Percentiles rank a stretch among this genome's conserved stretches.
Evolutionary conservation across 371 early-diverging fungal genomes (phyloP).

Genomic region (Mortierella sp.): DNA sequence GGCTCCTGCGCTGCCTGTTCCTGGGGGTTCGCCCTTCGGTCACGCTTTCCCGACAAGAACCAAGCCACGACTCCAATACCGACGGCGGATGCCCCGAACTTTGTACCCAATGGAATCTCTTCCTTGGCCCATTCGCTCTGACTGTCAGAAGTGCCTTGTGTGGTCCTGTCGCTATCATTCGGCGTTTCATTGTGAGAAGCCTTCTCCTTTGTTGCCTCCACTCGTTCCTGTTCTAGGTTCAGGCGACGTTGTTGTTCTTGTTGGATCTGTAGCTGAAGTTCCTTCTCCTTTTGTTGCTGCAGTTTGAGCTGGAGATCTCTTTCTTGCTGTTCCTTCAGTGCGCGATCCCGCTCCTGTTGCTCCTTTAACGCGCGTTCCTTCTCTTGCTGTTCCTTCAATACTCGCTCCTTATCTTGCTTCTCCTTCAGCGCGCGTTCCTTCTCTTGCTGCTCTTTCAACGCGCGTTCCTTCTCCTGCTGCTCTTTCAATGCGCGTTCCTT

Average conservation of each 20-base stretch:
- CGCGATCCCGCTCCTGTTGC: conserved; percentile 4
- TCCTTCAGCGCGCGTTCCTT: conserved; percentile 1
- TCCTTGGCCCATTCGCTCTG: conserved; percentile 21
- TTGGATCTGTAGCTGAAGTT: conserved; percentile 11
- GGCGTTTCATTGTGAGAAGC: conserved; percentile 3
- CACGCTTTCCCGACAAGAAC: conserved; percentile 48
- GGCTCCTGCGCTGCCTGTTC: background rate
- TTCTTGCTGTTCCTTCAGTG: conserved; percentile 11
- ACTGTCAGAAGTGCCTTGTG: background rate
- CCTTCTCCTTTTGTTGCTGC: conserved; percentile 11
- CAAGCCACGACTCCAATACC: conserved; percentile 39
- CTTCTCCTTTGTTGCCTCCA: conserved; percentile 24
- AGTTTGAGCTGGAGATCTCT: background rate
- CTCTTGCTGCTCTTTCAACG: conserved; percentile 15
- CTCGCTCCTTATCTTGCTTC: conserved; percentile 15
- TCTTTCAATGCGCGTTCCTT: background rate
- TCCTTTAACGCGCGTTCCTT: background rate
- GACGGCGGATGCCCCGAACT: background rate
- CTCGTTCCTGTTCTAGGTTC: conserved; percentile 17
- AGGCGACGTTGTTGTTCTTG: conserved; percentile 9
- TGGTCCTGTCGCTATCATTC: conserved; percentile 1
- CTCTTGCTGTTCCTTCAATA: conserved; percentile 7
- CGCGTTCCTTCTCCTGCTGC: conserved; percentile 9
- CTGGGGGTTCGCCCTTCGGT: conserved; percentile 20
- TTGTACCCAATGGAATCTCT: conserved; percentile 38